A percentile compares a stretch with the other conserved stretches of the same genome.
phyloP scores from a whole-genome alignment of 768 basidiomycete genomes.

The Gymnopilus junonius region DNA sequence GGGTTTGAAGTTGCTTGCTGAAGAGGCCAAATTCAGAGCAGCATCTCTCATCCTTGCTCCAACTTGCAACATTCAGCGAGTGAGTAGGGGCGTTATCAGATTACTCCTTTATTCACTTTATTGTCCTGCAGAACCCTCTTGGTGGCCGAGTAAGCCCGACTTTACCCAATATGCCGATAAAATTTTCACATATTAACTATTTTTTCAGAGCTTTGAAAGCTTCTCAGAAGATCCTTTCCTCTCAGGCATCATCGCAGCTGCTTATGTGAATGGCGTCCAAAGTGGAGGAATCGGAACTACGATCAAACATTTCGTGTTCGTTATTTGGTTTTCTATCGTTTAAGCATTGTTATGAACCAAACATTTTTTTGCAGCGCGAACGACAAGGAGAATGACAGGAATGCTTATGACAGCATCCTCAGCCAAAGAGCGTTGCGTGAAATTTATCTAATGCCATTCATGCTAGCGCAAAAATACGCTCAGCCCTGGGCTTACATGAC shows the following conservation, averaged over 20 bases:
- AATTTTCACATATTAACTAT: not conserved
- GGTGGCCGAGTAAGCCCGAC: slow-evolving; percentile 61
- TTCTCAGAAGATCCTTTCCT: slow-evolving; percentile 82
- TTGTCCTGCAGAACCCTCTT: slow-evolving; percentile 57
- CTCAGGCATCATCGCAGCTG: slow-evolving; percentile 69
- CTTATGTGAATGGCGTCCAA: slow-evolving; percentile 81
- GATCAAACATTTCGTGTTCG: slow-evolving; percentile 85
- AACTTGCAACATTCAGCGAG: slow-evolving; percentile 85
- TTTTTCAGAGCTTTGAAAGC: slow-evolving; percentile 66
- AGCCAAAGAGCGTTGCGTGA: slow-evolving; percentile 72
- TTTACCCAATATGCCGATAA: not conserved
- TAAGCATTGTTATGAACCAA: not conserved
- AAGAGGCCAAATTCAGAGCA: slow-evolving; percentile 71
- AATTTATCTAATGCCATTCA: slow-evolving; percentile 77
- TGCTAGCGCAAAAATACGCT: slow-evolving; percentile 70
- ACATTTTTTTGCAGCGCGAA: slow-evolving; percentile 56
- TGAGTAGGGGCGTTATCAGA: slow-evolving; percentile 29
- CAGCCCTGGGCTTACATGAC: slow-evolving; percentile 76
- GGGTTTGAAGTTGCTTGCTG: slow-evolving; percentile 67
- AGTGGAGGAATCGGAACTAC: slow-evolving; percentile 73
- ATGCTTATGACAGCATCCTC: slow-evolving; percentile 68
- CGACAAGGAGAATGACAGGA: slow-evolving; percentile 81
- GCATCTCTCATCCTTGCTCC: slow-evolving; percentile 77
- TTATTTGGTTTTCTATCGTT: slow-evolving; percentile 5
- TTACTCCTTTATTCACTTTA: not conserved